Evolutionary conservation across 2,329 filamentous ascomycete genomes (phyloP).

Genomic region (Pseudogymnoascus verrucosus): DNA sequence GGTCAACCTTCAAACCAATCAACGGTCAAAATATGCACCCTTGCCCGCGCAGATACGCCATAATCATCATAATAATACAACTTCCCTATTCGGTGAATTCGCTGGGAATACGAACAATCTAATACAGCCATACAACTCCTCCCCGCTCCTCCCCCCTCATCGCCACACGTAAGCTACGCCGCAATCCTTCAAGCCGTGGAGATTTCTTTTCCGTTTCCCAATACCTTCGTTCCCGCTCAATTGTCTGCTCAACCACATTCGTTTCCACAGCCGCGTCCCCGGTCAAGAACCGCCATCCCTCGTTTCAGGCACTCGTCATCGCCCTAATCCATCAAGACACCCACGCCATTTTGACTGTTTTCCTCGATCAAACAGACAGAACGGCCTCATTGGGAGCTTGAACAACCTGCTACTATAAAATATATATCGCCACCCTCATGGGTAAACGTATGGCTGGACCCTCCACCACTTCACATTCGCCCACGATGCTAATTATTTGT

Average conservation of each 20-base stretch:
- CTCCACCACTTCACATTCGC: not conserved
- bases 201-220: not conserved
- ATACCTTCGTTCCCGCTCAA: slow-evolving; percentile 4
- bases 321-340: not conserved
- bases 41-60: slow-evolving; percentile 3
- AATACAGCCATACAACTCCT: not conserved
- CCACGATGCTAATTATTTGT: not conserved
- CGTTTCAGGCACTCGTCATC: slow-evolving; percentile 7
- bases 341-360: not conserved
- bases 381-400: not conserved
- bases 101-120: not conserved
- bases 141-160: not conserved
- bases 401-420: not conserved
- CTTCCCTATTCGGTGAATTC: not conserved
- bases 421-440: slow-evolving; percentile 1
- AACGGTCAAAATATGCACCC: slow-evolving; percentile 6
- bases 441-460: not conserved
- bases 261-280: not conserved
- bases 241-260: slow-evolving; percentile 5
- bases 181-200: not conserved
- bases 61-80: slow-evolving; percentile 7
- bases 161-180: not conserved
- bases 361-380: not conserved
- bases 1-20: not conserved
- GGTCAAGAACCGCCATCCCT: not conserved